Base-by-base conservation (phyloP, 768 basidiomycete species). In the Russula dissimulans region DNA sequence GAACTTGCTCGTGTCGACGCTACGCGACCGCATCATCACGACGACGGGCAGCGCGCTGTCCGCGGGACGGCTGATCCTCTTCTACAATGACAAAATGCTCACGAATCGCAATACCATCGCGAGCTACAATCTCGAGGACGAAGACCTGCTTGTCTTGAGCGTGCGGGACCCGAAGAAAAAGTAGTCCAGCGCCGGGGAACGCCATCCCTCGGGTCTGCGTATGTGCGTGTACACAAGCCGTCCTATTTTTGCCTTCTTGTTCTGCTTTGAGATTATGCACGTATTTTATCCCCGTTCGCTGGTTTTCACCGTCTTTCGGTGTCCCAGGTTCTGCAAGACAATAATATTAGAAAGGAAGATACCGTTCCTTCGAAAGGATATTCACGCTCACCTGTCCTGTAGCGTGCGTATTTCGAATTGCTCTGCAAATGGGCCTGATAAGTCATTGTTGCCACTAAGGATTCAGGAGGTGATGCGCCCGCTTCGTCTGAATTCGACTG, bases 91-190 rank as follows among this genome's bases (percentile, higher is more conserved):
- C 44, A 93, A 91, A 75, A 88, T 91, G 81, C 79, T 97, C 65
- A 91, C 88, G 57, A 97, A 97, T 71, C 79, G 81, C 55, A 86
- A 82, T 61, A 86, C 91, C 63, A 83, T 97, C 66, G 94, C 91
- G 29, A 81, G 78, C 64, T 88, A 90, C 68, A 97, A 97, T 71
- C 70, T 97, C 65, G 93, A 95, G 72, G 91, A 95, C 65, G 94
- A 94, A 68, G 95, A 97, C 71, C 62, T 83, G 55, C 72, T 97
- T 18, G 80, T 86, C 15, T 78, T 97, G 67, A 87, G 81, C 56
- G 77, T 97, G 38, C 83, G 87, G 59, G 86, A 89, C 56, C 73
- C 76, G 61, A 89, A 83, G 77, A 93, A 88, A 76, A 89, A 82
- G 75, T 70, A 69, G 60, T 15, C 14, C 9, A n/a, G 3, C 18